Evolutionary conservation across 1,139 yeast genomes (phyloP).

Genomic region (Wickerhamomyces sp.): DNA sequence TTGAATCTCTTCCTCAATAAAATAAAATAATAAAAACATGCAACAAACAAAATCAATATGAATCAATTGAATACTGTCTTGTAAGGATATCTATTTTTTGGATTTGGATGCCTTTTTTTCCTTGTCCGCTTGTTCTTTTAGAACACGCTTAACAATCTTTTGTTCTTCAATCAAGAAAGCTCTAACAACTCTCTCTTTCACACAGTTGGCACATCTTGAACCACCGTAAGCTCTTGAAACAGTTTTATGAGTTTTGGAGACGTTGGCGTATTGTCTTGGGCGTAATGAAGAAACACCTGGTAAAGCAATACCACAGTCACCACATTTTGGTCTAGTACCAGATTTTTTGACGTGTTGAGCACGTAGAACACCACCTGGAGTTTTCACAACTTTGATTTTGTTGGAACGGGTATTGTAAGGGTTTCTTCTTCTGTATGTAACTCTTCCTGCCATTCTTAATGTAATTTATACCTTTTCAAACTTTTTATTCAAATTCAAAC

Average conservation of each 20-base stretch:
- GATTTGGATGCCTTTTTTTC: slow-evolving; percentile 42
- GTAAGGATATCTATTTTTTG: slow-evolving; percentile 13
- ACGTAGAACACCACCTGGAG: slow-evolving; percentile 98
- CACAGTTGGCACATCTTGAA: slow-evolving; percentile 97
- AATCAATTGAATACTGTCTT: background rate
- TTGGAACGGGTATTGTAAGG: slow-evolving; percentile 98
- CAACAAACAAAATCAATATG: background rate
- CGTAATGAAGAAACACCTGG: slow-evolving; percentile 92
- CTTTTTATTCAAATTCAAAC: too few species aligned
- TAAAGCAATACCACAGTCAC: slow-evolving; percentile 93
- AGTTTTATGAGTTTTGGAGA: slow-evolving; percentile 95
- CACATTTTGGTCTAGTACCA: slow-evolving; percentile 97
- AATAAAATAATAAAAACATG: background rate
- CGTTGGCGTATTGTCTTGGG: slow-evolving; percentile 95
- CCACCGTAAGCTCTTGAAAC: slow-evolving; percentile 99
- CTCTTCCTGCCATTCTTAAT: slow-evolving; percentile 67
- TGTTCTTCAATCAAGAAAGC: slow-evolving; percentile 99
- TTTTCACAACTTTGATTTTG: slow-evolving; percentile 98
- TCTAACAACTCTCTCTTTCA: slow-evolving; percentile 97
- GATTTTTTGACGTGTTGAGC: slow-evolving; percentile 96
- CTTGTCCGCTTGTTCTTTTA: slow-evolving; percentile 89
- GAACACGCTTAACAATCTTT: slow-evolving; percentile 98
- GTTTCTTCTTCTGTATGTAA: slow-evolving; percentile 77
- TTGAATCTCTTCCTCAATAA: background rate
- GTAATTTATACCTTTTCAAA: too few species aligned